Evolutionary conservation across 352 stramenopile genomes (phyloP).

Genomic region (Lagenidium giganteum): DNA sequence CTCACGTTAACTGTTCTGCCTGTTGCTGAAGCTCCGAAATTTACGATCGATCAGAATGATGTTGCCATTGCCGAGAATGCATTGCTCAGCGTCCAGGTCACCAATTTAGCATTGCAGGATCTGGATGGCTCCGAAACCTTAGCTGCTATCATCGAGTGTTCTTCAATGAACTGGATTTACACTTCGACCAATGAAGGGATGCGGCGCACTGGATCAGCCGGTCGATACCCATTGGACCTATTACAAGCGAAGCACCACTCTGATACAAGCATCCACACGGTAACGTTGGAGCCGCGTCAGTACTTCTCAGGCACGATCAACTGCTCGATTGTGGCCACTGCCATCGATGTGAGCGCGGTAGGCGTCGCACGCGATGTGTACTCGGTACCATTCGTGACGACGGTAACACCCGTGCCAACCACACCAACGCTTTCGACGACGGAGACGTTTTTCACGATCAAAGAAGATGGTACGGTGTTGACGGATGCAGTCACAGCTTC

Average conservation of each 20-base stretch:
- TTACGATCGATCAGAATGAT: too few relatives aligned
- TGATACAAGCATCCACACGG: too few relatives aligned
- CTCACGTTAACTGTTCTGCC: too few relatives aligned
- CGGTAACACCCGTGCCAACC: constrained; percentile 20
- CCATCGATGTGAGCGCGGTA: constrained; percentile 16
- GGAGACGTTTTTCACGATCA: constrained; percentile 4
- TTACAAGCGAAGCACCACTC: too few relatives aligned
- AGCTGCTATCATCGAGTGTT: too few relatives aligned
- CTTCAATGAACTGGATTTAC: too few relatives aligned
- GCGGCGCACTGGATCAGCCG: too few relatives aligned
- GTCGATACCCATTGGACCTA: too few relatives aligned
- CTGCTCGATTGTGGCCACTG: constrained; percentile 13
- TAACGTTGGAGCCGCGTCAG: constrained; percentile 15
- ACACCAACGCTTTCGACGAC: constrained; percentile 9
- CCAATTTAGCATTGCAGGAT: constrained; percentile 3
- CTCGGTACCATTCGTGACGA: constrained; percentile 9
- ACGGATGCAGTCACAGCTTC: constrained; percentile 17
- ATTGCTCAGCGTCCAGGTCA: too few relatives aligned
- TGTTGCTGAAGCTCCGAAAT: too few relatives aligned
- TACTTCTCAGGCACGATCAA: constrained; percentile 27
- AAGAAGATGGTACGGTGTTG: constrained; percentile 23
- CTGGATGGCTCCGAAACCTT: constrained; percentile 12
- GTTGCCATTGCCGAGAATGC: too few relatives aligned
- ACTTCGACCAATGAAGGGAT: too few relatives aligned
- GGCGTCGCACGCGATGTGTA: constrained; percentile 14